Percentiles rank a stretch among this genome's conserved stretches.
These are phyloP conservation scores for Candida pini DNA, from an alignment of 805 yeast genomes.

Conservation along the genomic window DNA sequence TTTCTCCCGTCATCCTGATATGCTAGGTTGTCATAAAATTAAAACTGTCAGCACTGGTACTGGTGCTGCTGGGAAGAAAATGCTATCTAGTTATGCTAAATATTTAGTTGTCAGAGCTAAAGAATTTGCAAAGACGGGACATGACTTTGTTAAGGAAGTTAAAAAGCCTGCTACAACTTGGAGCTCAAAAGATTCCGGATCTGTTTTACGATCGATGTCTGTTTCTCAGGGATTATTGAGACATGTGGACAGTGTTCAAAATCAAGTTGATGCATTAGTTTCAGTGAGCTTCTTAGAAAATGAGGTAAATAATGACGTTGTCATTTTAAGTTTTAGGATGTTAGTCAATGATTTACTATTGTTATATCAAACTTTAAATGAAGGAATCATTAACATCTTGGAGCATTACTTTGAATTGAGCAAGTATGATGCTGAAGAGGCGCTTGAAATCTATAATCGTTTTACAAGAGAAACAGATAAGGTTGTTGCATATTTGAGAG, in stretches of 20 bases:
- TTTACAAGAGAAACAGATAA: slow-evolving; percentile 83
- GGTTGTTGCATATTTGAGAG: slow-evolving; percentile 81
- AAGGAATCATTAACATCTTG: slow-evolving; percentile 88
- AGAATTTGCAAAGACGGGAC: slow-evolving; percentile 57
- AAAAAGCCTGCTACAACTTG: slow-evolving; percentile 24
- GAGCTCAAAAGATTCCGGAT: slow-evolving; percentile 41
- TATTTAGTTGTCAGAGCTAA: slow-evolving; percentile 65
- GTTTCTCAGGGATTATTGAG: slow-evolving; percentile 78
- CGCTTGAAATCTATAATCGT: slow-evolving; percentile 74
- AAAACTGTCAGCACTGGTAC: slow-evolving; percentile 23
- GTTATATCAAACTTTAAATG: slow-evolving; percentile 84
- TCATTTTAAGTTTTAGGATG: slow-evolving; percentile 78
- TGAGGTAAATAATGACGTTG: slow-evolving; percentile 79
- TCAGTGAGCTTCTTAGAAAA: slow-evolving; percentile 70
- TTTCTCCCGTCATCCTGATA: slow-evolving; percentile 52
- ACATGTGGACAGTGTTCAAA: slow-evolving; percentile 80
- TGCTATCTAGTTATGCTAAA: slow-evolving; percentile 60
- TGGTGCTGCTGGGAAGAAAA: slow-evolving; percentile 43
- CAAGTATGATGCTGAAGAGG: slow-evolving; percentile 76
- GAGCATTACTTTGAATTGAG: slow-evolving; percentile 96
- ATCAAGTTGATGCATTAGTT: slow-evolving; percentile 70
- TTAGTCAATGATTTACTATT: slow-evolving; percentile 86
- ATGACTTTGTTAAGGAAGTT: slow-evolving; percentile 78
- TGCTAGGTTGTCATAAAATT: slow-evolving; percentile 49
- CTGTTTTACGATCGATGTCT: slow-evolving; percentile 56